Evolutionary conservation across 116 monocot species (phyloP).

Genomic region (Cymodocea nodosa): DNA sequence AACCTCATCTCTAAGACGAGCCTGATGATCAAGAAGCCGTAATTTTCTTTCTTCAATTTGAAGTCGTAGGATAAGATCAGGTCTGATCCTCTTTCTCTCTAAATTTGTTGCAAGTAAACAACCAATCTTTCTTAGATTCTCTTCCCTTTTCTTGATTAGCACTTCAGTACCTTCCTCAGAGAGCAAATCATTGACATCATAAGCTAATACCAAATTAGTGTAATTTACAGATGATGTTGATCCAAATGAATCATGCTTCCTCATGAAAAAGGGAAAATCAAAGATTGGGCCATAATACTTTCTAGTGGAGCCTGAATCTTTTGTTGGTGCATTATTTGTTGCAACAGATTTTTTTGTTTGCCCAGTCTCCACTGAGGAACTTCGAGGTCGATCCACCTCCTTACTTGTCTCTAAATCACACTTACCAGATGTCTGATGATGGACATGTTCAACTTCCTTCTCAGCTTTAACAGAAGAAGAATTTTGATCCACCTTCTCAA

Average conservation of each 20-base stretch:
- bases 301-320: slow-evolving; percentile 36
- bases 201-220: slow-evolving; percentile 50
- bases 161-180: slow-evolving; percentile 51
- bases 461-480: slow-evolving; percentile 48
- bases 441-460: slow-evolving; percentile 41
- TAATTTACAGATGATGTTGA: slow-evolving; percentile 19
- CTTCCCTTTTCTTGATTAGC: slow-evolving; percentile 60
- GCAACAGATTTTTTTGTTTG: slow-evolving; percentile 32
- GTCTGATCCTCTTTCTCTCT: slow-evolving; percentile 73
- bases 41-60: slow-evolving; percentile 96
- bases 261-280: slow-evolving; percentile 79
- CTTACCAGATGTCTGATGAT: slow-evolving; percentile 18
- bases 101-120: slow-evolving; percentile 59
- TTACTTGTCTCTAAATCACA: slow-evolving; percentile 34
- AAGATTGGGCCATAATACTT: slow-evolving; percentile 80
- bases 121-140: slow-evolving; percentile 62
- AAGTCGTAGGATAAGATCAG: slow-evolving; percentile 67
- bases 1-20: slow-evolving; percentile 75
- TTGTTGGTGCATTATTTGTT: slow-evolving; percentile 22
- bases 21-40: slow-evolving; percentile 63
- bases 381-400: slow-evolving; percentile 26
- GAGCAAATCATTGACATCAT: slow-evolving; percentile 74
- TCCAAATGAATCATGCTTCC: slow-evolving; percentile 45
- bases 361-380: slow-evolving; percentile 20
- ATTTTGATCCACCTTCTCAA: slow-evolving; percentile 27